Conservation (phyloP, 371 early-diverging fungal species). For the Mucor mucedo region DNA sequence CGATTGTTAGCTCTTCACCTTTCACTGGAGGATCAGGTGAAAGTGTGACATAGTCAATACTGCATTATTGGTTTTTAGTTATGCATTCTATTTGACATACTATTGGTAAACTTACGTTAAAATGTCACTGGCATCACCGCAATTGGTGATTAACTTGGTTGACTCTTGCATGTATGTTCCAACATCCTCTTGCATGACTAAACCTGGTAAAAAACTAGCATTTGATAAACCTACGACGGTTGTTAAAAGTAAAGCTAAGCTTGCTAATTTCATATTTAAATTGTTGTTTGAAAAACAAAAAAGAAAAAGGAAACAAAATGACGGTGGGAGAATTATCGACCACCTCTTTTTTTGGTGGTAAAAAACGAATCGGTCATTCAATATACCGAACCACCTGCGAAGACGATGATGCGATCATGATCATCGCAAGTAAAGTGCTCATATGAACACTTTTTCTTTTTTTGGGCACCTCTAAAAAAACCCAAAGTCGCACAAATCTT, state of each 20-base stretch:
- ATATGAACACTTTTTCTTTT: no score
- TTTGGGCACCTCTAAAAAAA: no score
- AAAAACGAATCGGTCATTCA: no score
- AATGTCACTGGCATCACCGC: slow-evolving; percentile 29
- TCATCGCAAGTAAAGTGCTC: no score
- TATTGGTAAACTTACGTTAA: slow-evolving; percentile 24
- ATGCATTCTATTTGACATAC: not conserved
- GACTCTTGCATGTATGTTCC: slow-evolving; percentile 12
- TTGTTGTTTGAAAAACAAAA: not conserved
- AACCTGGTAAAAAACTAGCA: slow-evolving; percentile 23
- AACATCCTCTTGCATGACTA: slow-evolving; percentile 23
- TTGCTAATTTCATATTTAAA: slow-evolving; percentile 17
- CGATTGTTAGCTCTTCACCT: slow-evolving; percentile 56
- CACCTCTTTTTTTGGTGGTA: no score
- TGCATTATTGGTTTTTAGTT: slow-evolving; percentile 6
- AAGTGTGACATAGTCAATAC: slow-evolving; percentile 50
- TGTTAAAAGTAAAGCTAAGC: slow-evolving; percentile 1
- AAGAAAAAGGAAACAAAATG: not conserved
- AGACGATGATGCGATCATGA: no score
- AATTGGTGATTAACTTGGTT: slow-evolving; percentile 31
- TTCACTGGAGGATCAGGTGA: slow-evolving; percentile 63
- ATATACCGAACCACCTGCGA: no score
- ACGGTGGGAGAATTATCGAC: no score
- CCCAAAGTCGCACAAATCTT: no score
- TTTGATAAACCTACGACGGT: slow-evolving; percentile 8